Percentiles rank a stretch among this genome's conserved stretches.
Evolutionary conservation across 148 eudicot species (phyloP).

Genomic region (Spergularia bocconei): DNA sequence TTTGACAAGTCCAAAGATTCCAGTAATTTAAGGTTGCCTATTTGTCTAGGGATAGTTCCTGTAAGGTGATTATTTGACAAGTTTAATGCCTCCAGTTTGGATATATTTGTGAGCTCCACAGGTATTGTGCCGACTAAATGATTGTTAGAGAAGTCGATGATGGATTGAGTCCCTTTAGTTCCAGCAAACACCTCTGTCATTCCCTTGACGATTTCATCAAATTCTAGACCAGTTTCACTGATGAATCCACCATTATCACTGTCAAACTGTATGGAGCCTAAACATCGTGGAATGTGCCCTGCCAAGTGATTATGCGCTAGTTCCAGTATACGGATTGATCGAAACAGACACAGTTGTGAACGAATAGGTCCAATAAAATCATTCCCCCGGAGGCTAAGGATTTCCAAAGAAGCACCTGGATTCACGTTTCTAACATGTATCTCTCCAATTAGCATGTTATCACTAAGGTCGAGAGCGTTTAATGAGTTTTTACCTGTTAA

Average conservation of each 20-base stretch:
- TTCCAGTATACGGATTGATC: not conserved
- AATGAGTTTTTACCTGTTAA: not conserved
- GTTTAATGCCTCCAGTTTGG: constrained; percentile 16
- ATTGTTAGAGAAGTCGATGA: constrained; percentile 45
- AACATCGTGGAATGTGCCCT: constrained; percentile 2
- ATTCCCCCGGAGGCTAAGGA: not conserved
- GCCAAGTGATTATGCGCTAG: not conserved
- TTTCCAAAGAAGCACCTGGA: not conserved
- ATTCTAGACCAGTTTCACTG: not conserved
- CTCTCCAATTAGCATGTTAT: constrained; percentile 3
- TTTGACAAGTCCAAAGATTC: constrained; percentile 26
- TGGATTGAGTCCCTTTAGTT: not conserved
- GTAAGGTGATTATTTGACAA: constrained; percentile 26
- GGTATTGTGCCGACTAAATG: constrained; percentile 38
- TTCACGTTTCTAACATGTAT: not conserved
- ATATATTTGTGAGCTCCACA: constrained; percentile 26
- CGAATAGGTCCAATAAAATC: not conserved
- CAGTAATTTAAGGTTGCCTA: constrained; percentile 20
- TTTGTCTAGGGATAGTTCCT: constrained; percentile 23
- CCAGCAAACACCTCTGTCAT: not conserved
- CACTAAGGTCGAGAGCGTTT: not conserved
- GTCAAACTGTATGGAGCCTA: not conserved
- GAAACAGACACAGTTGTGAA: not conserved
- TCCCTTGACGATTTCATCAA: constrained; percentile 3
- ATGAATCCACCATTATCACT: not conserved